Evolutionary conservation across 345 rosid genomes (phyloP), one percentile per base, ranked within the genome.

Genomic region (Cardamine chenopodiifolia): DNA sequence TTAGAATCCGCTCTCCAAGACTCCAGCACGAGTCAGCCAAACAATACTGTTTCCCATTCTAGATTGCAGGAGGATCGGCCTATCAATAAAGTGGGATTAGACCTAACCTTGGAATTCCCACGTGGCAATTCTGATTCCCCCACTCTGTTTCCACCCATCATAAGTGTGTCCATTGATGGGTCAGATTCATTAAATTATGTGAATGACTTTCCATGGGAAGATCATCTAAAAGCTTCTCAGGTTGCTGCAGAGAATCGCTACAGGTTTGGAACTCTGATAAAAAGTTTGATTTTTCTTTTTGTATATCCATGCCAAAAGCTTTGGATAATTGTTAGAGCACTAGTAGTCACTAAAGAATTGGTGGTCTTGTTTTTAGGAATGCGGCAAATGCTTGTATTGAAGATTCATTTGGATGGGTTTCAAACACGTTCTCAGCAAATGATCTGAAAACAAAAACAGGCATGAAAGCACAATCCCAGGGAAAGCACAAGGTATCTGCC

Each of bases 1-100:
- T 45, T 96, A 62, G 87, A 85, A 40, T 84, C 84, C 59, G 99
- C 98, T 11, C 89, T 96, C 53, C 79, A 76, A 72, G 93, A 91
- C 74, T 75, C 84, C n/a, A 83, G 74, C 78, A 58, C 47, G 68
- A 75, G 78, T 62, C 82, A 52, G 37, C 71, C 68, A 68, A 81
- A 75, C 64, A 83, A 82, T 50, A 63, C 48, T 22, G 80, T 63
- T 78, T 75, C 83, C 68, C 59, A 25, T 54, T 62, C 88, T 37
- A 85, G 67, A 64, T 54, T 26, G 71, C 81, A 56, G 62, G 96
- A 84, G 65, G 84, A 77, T 81, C 76, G 70, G 60, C 73, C 83
- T 40, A 66, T 71, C 25, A 66, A 48, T 54, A 68, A 68, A 53
- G 90, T 86, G 74, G 70, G 69, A 67, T 72, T 96, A 72, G 93